Evolutionary conservation across 192 early-diverging fungal species (phyloP), one percentile per base, ranked within the genome.

Genomic region (Podila verticillata): DNA sequence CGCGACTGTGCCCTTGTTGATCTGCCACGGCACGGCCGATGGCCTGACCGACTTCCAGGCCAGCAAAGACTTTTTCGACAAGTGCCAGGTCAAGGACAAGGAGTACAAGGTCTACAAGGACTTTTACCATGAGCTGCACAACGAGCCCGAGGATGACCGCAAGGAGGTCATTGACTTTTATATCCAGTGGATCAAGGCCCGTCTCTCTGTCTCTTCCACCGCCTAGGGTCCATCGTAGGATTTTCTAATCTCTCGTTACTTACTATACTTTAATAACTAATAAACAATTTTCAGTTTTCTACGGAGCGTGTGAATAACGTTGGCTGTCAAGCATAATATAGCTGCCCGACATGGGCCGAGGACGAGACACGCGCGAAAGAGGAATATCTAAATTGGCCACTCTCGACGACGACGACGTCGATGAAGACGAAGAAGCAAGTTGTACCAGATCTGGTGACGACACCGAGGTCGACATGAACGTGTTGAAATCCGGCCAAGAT

Each of bases 1-100:
- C 0, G 31, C 79, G 2, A 58, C 65, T 51, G 75, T 80, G 4
- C 88, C 90, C 5, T 54, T 92, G 60, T 73, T 91, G 28, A 82
- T 91, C 35, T 72, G 75, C 30, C 88, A 88, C 59, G 89, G 90
- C 8, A 74, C 74, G 44, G 82, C 47, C 26, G 91, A 92, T 63
- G 58, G 61, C 2, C 83, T 91, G 58, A 86, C 79, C 47, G 68
- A 71, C 49, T 84, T 78, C 44, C 17, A 70, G 1, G 75, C 82
- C 0, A 75, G 86, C 20, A 74, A 87, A 51, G 70, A 65, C 15
- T 74, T 83, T 32, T 84, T 75, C 74, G 79, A 86, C 19, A 74
- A 80, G 51, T 57, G 69, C 59, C 34, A 70, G 28, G 74, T 79
- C 61, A 75, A 65, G 17, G 86, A 89, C 56, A 87, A 87, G 51